Evolutionary conservation across 345 rosid genomes (phyloP), one percentile per base, ranked within the genome.

Genomic region (Citrus sp.): DNA sequence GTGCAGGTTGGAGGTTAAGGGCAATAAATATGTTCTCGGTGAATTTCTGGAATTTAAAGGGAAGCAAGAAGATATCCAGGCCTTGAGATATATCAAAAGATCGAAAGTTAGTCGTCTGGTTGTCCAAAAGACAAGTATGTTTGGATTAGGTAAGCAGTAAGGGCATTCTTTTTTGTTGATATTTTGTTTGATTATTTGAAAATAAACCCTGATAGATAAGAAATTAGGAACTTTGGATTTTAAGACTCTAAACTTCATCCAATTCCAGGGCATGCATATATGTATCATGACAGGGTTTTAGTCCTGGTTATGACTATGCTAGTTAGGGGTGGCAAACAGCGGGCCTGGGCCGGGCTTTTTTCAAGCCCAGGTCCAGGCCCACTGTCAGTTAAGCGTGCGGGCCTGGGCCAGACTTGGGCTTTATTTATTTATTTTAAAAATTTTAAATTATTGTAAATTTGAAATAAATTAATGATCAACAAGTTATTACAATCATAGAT

Each of bases 1-100:
- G 1, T 82, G 80, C 88, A 93, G 98, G 86, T 82, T 92, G 92
- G 97, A 95, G 89, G 91, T 95, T 74, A 95, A 87, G 84, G 89
- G 89, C 74, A 87, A 80, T 79, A 95, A 91, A 76, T 86, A 83
- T 77, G 87, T 93, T 61, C 86, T 93, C 51, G 99, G 99, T 32
- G 98, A 95, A 73, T 95, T 95, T 83, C 68, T 87, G 12, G 98
- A 93, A 82, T 95, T 93, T 65, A 91, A 89, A 84, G 99, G 98
- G 80, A 91, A 90, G 82, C 85, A 87, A 80, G 98, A 93, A 79
- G 99, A 93, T 75, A 74, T 80, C 38, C 63, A 77, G 80, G 84
- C 85, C 40, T 80, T 95, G 86, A 87, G 88, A 81, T 78, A 77
- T 56, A 87, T 95, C 86, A 90, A 90, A 85, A 90, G 98, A 87